A percentile compares a stretch with the other conserved stretches of the same genome.
Conservation (phyloP, 768 basidiomycete genomes). For the Phlegmacium glaucopus region DNA sequence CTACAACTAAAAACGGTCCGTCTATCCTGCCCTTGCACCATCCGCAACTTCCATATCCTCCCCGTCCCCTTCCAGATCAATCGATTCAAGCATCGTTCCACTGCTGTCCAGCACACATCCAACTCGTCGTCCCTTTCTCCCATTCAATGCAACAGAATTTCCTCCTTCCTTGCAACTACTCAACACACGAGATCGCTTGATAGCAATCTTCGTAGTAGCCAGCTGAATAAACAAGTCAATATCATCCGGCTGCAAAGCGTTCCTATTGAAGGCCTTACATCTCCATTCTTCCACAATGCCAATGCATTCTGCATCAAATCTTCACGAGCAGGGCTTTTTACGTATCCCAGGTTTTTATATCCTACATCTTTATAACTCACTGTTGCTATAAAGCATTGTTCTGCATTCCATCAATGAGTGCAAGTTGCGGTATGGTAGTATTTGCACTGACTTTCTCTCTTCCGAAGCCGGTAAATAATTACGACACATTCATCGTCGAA, state of each 20-base stretch:
- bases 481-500: constrained; percentile 74
- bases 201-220: constrained; percentile 41
- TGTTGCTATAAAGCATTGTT: constrained; percentile 57
- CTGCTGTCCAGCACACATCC: constrained; percentile 68
- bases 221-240: constrained; percentile 45
- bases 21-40: constrained; percentile 25
- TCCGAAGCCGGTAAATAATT: constrained; percentile 55
- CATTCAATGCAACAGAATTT: constrained; percentile 69
- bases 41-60: constrained; percentile 45
- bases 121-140: constrained; percentile 68
- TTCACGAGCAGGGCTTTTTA: constrained; percentile 56
- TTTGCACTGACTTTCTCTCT: constrained; percentile 44
- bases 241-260: constrained; percentile 19
- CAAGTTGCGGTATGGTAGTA: constrained; percentile 20
- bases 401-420: constrained; percentile 40
- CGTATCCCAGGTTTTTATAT: constrained; percentile 56
- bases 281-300: constrained; percentile 54
- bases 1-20: constrained; percentile 26
- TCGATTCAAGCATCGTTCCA: constrained; percentile 63
- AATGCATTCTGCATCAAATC: constrained; percentile 59
- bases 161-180: constrained; percentile 47
- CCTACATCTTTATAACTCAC: constrained; percentile 57
- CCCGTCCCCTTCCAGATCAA: constrained; percentile 75
- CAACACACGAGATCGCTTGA: constrained; percentile 57
- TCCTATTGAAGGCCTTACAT: constrained; percentile 47